Evolutionary conservation across 2,329 filamentous ascomycete species (phyloP).

Genomic region (Colletotrichum sidae): DNA sequence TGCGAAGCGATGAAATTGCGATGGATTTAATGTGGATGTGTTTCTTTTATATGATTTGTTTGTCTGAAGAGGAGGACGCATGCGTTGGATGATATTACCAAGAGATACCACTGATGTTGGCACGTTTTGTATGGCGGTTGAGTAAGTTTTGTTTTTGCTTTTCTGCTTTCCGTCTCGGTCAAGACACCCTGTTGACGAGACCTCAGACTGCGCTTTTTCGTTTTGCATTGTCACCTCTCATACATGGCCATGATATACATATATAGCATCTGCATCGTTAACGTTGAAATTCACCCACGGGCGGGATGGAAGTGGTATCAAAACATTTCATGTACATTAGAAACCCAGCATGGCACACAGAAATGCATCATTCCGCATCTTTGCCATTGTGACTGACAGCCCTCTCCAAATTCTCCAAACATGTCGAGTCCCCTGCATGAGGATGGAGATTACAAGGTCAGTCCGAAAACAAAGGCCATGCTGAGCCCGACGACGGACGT

Average conservation of each 20-base stretch:
- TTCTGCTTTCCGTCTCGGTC: background rate
- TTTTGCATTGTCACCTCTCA: background rate
- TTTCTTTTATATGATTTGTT: constrained; percentile 7
- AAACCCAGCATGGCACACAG: constrained; percentile 24
- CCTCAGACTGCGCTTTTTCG: background rate
- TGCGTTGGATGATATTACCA: constrained; percentile 24
- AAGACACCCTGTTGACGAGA: constrained; percentile 1
- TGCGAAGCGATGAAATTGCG: constrained; percentile 23
- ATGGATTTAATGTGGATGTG: constrained; percentile 21
- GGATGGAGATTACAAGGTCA: constrained; percentile 46
- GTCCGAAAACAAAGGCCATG: constrained; percentile 50
- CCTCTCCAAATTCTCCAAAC: no score
- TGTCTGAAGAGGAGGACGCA: background rate
- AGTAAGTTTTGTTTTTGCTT: background rate
- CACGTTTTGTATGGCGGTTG: background rate
- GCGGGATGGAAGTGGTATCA: constrained; percentile 33
- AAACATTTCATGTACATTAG: constrained; percentile 36
- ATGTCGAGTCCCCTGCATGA: no score
- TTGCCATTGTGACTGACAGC: background rate
- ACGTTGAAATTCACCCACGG: constrained; percentile 3
- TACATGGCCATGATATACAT: constrained; percentile 2
- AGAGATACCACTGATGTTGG: constrained; percentile 38
- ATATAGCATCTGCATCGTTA: constrained; percentile 14
- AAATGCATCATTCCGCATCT: constrained; percentile 23
- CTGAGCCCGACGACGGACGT: constrained; percentile 52